A percentile compares a stretch with the other conserved stretches of the same genome.
These are phyloP conservation scores for Melampsora larici-populina DNA, from an alignment of 1,284 basidiomycete species.

Conservation along the genomic window DNA sequence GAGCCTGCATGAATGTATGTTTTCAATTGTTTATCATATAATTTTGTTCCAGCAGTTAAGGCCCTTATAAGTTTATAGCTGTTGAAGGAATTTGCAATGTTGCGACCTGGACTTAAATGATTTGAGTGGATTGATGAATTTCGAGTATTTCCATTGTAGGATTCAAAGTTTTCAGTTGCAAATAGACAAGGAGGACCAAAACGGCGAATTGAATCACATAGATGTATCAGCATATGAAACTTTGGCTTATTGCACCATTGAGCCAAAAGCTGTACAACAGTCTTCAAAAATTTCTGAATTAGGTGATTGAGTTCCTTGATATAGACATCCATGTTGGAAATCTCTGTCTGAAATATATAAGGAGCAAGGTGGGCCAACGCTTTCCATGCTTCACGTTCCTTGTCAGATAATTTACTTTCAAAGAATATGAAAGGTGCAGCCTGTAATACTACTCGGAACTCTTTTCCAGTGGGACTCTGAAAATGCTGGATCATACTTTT, in stretches of 20 bases:
- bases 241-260: too few relatives aligned
- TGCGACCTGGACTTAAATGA: not conserved
- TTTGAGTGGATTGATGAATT: slow-evolving; percentile 17
- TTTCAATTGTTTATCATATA: not conserved
- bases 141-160: not conserved
- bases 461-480: slow-evolving; percentile 53
- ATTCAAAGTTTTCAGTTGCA: slow-evolving; percentile 14
- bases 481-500: slow-evolving; percentile 52
- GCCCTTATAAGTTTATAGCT: slow-evolving; percentile 16
- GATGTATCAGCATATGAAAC: too few relatives aligned
- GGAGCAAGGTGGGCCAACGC: slow-evolving; percentile 53
- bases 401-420: slow-evolving; percentile 47
- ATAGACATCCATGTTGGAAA: too few relatives aligned
- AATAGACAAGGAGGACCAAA: slow-evolving; percentile 9
- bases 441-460: slow-evolving; percentile 55
- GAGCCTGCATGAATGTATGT: too few relatives aligned
- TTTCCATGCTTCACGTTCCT: slow-evolving; percentile 51
- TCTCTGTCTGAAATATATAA: too few relatives aligned
- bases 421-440: slow-evolving; percentile 55
- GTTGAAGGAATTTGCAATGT: not conserved
- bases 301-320: too few relatives aligned
- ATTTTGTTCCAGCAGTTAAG: slow-evolving; percentile 54
- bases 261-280: too few relatives aligned
- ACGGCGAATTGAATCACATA: slow-evolving; percentile 47
- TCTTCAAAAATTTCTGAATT: too few relatives aligned